Base-by-base conservation (phyloP, 306 rosid genomes). In the Cicer arietinum region DNA sequence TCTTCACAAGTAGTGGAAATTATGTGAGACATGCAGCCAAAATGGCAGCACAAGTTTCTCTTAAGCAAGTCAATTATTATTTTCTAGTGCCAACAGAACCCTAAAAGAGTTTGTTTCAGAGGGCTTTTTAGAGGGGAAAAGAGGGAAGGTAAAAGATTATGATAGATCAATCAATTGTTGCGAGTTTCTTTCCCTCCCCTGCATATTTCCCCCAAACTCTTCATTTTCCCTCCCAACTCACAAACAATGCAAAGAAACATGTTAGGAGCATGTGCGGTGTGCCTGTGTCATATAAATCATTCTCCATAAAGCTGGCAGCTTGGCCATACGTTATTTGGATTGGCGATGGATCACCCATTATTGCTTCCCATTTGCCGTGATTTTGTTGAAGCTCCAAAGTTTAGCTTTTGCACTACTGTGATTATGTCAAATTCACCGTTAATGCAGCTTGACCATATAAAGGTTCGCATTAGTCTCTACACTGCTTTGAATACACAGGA, bases 1-100 rank as follows among this genome's bases (percentile, higher is more conserved):
- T 79, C 74, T 82, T 73, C 63, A 61, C 51, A 25, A 62, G 41
- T 39, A 72, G 79, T 7, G 39, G 74, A 79, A 54, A 45, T 48
- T 51, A 62, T 53, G 42, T 1, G 17, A 78, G 64, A 51, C 12
- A 44, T 13, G 73, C 73, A 18, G 43, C 62, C 47, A 13, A 58
- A 61, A 67, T 48, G n/a, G 6, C 16, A 64, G 54, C 58, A 20
- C 30, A 12, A 22, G 60, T 37, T 61, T 69, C 53, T 68, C 52
- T 58, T 61, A 22, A 44, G 35, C 71, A 18, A 12, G 52, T 54
- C 35, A 4, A 17, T 22, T 73, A 7, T 73, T 22, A 22, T 18
- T 50, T 40, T 62, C 3, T 40, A 40, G 8, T 39, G 46, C 20
- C 6, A 7, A 71, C 30, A 44, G 22, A 53, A 45, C 45, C 80